These are phyloP conservation scores for Lizonia empirigonia DNA, from an alignment of 2,329 filamentous ascomycete genomes.

Conservation along the genomic window DNA sequence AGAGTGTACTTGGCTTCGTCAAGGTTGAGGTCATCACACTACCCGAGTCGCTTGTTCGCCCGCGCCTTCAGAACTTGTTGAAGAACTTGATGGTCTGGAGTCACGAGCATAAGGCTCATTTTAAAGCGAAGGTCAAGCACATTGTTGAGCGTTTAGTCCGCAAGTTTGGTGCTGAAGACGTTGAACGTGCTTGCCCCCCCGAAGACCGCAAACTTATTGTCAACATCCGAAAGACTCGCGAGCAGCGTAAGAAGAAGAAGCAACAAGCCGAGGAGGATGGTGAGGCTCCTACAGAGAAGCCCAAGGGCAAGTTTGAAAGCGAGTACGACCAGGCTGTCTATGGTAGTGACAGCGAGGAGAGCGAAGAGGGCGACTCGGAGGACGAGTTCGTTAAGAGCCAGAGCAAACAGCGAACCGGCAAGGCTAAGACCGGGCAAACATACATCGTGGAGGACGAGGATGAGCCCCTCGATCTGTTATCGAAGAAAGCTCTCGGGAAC, in stretches of 20 bases:
- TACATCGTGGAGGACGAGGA: slow-evolving; percentile 96
- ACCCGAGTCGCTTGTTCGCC: slow-evolving; percentile 77
- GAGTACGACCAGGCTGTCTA: slow-evolving; percentile 97
- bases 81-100: slow-evolving; percentile 95
- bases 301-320: slow-evolving; percentile 76
- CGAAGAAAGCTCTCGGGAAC: slow-evolving; percentile 84
- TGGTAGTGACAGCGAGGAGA: slow-evolving; percentile 65
- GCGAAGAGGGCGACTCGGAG: slow-evolving; percentile 56
- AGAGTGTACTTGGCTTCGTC: slow-evolving; percentile 91
- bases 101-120: slow-evolving; percentile 96
- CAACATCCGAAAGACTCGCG: slow-evolving; percentile 95
- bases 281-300: slow-evolving; percentile 48
- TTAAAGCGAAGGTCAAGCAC: slow-evolving; percentile 97
- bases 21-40: slow-evolving; percentile 93
- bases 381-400: slow-evolving; percentile 45
- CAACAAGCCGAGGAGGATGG: slow-evolving; percentile 66
- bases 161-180: slow-evolving; percentile 80
- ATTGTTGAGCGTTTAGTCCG: slow-evolving; percentile 94
- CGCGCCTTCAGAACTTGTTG: slow-evolving; percentile 76
- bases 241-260: slow-evolving; percentile 89
- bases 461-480: slow-evolving; percentile 91
- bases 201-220: slow-evolving; percentile 86
- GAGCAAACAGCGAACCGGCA: slow-evolving; percentile 37
- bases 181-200: slow-evolving; percentile 83
- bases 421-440: slow-evolving; percentile 61